Conservation (phyloP, 2,329 filamentous ascomycete species). For the Erysiphe pulchra region DNA sequence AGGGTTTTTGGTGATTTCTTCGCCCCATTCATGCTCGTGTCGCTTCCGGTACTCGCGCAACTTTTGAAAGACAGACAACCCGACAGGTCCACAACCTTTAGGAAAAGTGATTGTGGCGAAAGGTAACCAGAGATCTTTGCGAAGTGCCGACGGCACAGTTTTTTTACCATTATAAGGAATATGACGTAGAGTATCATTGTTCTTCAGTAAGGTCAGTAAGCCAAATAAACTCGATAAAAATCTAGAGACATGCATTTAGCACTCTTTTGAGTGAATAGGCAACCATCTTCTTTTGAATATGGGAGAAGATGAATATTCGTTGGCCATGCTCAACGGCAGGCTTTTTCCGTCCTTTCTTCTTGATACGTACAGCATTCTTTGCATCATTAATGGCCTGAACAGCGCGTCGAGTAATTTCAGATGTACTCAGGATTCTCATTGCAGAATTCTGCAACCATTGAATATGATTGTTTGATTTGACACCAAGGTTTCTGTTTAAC, state of each 20-base stretch:
- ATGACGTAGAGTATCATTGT: constrained; percentile 25
- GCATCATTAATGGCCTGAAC: constrained; percentile 1
- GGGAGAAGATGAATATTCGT: constrained; percentile 16
- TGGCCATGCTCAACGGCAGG: constrained; percentile 11
- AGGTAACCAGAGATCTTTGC: constrained; percentile 41
- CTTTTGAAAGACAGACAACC: constrained; percentile 33
- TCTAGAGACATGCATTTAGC: constrained; percentile 11
- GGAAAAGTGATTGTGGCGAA: constrained; percentile 34
- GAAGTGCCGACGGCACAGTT: constrained; percentile 31
- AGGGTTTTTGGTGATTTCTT: constrained; percentile 17
- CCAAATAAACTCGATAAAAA: background rate
- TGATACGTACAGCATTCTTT: background rate
- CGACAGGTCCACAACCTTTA: constrained; percentile 23
- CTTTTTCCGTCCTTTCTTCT: constrained; percentile 1
- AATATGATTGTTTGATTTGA: too few species aligned
- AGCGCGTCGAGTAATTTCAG: constrained; percentile 2
- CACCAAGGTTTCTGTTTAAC: too few species aligned
- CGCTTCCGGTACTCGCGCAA: constrained; percentile 36
- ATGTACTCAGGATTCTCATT: background rate
- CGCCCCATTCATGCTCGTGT: constrained; percentile 35
- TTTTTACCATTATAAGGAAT: constrained; percentile 44
- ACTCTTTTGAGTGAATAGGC: constrained; percentile 16
- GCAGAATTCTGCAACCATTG: background rate
- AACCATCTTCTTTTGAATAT: constrained; percentile 16
- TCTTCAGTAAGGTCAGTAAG: constrained; percentile 9